Evolutionary conservation across 2,329 filamentous ascomycete genomes (phyloP).

Genomic region (Pochonia chlamydosporia): DNA sequence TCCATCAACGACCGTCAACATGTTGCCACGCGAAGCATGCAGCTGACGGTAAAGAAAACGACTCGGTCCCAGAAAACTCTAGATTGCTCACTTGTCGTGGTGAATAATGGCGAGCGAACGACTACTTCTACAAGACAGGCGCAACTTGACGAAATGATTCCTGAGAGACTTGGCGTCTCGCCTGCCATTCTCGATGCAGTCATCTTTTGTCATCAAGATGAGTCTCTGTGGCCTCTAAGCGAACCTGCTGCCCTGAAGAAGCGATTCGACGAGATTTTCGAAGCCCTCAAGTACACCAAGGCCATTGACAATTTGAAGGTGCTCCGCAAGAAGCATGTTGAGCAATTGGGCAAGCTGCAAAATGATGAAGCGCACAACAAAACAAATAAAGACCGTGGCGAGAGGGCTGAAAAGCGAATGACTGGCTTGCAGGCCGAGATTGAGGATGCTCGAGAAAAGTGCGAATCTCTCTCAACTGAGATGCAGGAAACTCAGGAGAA

Average conservation of each 20-base stretch:
- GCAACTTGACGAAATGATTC: constrained; percentile 79
- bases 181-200: constrained; percentile 87
- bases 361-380: constrained; percentile 73
- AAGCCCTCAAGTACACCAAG: constrained; percentile 94
- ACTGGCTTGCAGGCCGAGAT: constrained; percentile 62
- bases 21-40: constrained; percentile 77
- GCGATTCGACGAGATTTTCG: constrained; percentile 95
- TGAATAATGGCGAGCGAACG: constrained; percentile 72
- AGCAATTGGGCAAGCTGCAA: constrained; percentile 67
- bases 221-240: constrained; percentile 94
- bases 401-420: constrained; percentile 61
- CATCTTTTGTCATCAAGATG: constrained; percentile 98
- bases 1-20: constrained; percentile 73
- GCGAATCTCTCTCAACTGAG: constrained; percentile 50
- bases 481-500: constrained; percentile 54
- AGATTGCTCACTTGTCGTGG: constrained; percentile 70
- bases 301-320: constrained; percentile 92
- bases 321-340: constrained; percentile 75
- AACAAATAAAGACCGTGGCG: constrained; percentile 76
- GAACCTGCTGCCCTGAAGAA: constrained; percentile 83
- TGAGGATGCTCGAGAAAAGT: constrained; percentile 52
- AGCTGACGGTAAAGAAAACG: constrained; percentile 81
- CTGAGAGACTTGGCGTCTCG: constrained; percentile 81
- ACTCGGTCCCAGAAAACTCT: constrained; percentile 74
- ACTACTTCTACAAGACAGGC: constrained; percentile 73